Evolutionary conservation across 2,329 filamentous ascomycete genomes (phyloP).

Genomic region (Dothidotthia symphoricarpi): DNA sequence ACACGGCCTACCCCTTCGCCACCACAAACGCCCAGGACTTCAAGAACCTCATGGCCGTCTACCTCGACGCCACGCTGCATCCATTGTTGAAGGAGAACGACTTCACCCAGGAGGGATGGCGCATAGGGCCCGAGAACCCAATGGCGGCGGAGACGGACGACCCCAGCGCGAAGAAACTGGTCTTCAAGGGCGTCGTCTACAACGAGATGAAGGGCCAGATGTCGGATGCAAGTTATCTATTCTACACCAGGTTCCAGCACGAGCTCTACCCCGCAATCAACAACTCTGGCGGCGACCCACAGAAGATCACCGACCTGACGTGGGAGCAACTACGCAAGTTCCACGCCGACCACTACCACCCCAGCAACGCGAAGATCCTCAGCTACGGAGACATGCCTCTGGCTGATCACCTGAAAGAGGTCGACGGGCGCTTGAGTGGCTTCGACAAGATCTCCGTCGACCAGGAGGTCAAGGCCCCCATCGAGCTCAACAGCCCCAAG

Average conservation of each 20-base stretch:
- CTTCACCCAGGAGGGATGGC: slow-evolving; percentile 96
- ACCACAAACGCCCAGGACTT: slow-evolving; percentile 96
- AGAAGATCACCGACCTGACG: slow-evolving; percentile 93
- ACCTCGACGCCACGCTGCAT: slow-evolving; percentile 89
- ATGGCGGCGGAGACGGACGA: slow-evolving; percentile 46
- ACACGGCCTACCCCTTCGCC: slow-evolving; percentile 96
- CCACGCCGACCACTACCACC: slow-evolving; percentile 91
- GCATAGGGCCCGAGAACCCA: slow-evolving; percentile 88
- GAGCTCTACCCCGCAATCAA: slow-evolving; percentile 91
- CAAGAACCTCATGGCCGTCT: slow-evolving; percentile 93
- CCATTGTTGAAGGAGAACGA: slow-evolving; percentile 87
- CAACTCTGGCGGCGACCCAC: slow-evolving; percentile 94
- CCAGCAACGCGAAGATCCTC: slow-evolving; percentile 93
- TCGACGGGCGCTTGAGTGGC: slow-evolving; percentile 69
- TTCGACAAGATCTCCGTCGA: slow-evolving; percentile 73
- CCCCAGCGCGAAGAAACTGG: slow-evolving; percentile 63
- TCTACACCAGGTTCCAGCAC: slow-evolving; percentile 93
- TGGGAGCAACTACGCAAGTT: slow-evolving; percentile 86
- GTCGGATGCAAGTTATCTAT: slow-evolving; percentile 94
- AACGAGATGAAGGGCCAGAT: slow-evolving; percentile 99
- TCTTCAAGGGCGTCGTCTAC: slow-evolving; percentile 98
- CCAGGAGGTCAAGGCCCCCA: slow-evolving; percentile 71
- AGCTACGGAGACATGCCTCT: slow-evolving; percentile 94
- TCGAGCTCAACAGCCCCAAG: slow-evolving; percentile 67
- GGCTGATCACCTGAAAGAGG: slow-evolving; percentile 72